These are phyloP conservation scores for Gentiana straminea DNA, from an alignment of 257 asterid species.

Conservation along the genomic window DNA sequence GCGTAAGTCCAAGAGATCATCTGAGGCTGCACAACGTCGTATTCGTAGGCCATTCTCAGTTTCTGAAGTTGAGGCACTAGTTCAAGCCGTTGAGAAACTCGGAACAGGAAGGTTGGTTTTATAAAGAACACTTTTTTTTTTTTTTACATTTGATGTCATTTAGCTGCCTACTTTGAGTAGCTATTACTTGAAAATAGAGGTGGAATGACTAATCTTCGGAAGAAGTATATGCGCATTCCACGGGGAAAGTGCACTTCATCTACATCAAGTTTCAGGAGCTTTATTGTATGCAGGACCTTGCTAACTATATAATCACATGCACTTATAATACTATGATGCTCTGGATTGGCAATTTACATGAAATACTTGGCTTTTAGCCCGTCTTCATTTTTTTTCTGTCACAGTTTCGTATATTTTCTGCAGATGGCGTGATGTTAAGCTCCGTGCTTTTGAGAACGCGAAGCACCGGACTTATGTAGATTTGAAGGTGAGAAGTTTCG, in stretches of 20 bases:
- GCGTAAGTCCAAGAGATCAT: constrained; percentile 63
- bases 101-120: constrained; percentile 82
- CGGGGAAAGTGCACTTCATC: too few relatives aligned
- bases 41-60: constrained; percentile 95
- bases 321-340: too few relatives aligned
- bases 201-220: too few relatives aligned
- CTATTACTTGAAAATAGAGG: too few relatives aligned
- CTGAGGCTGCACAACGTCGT: constrained; percentile 78
- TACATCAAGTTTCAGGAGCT: too few relatives aligned
- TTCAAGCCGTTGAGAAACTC: constrained; percentile 96
- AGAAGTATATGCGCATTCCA: too few relatives aligned
- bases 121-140: not conserved
- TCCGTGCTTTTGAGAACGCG: constrained; percentile 81
- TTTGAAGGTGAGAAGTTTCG: constrained; percentile 50
- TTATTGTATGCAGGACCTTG: too few relatives aligned
- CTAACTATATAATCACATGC: too few relatives aligned
- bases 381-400: not conserved
- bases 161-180: too few relatives aligned
- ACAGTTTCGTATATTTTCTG: constrained; percentile 11
- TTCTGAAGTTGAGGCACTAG: constrained; percentile 89
- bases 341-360: too few relatives aligned
- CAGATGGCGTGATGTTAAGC: constrained; percentile 98
- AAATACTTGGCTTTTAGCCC: not conserved
- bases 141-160: too few relatives aligned
- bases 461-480: constrained; percentile 93